Evolutionary conservation across 306 rosid genomes (phyloP).

Genomic region (Pterocarpus santalinus): DNA sequence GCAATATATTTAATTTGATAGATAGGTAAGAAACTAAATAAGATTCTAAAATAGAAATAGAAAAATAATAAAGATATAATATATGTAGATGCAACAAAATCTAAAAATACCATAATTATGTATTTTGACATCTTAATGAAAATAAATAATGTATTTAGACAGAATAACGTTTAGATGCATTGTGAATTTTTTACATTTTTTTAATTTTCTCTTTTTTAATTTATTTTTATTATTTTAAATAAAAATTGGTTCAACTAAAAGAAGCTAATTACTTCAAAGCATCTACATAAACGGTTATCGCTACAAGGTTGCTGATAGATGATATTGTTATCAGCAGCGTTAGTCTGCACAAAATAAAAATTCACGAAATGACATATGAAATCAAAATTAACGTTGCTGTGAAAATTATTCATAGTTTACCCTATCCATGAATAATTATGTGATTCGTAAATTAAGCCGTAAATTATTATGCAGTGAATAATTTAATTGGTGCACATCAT

Average conservation of each 20-base stretch:
- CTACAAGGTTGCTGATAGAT: neutral
- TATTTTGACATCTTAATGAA: neutral
- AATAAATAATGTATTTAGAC: conserved; percentile 7
- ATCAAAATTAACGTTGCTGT: too few relatives aligned
- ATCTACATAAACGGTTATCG: neutral
- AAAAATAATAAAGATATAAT: neutral
- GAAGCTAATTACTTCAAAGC: neutral
- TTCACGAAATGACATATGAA: too few relatives aligned
- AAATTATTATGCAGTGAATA: too few relatives aligned
- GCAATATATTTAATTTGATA: neutral
- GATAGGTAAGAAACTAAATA: neutral
- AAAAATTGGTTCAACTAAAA: neutral
- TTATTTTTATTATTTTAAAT: neutral
- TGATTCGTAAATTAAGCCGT: too few relatives aligned
- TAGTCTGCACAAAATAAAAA: too few relatives aligned
- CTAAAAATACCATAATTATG: neutral
- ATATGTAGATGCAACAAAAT: neutral
- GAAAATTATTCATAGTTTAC: too few relatives aligned
- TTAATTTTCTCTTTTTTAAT: neutral
- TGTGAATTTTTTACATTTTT: neutral
- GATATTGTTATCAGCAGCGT: neutral
- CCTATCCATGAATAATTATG: too few relatives aligned
- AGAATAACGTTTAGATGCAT: neutral
- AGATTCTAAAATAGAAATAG: neutral
- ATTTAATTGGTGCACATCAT: too few relatives aligned